Evolutionary conservation across 176 grass and related monocot genomes (phyloP), one percentile per base, ranked within the genome.

Genomic region (Raddia distichophylla): DNA sequence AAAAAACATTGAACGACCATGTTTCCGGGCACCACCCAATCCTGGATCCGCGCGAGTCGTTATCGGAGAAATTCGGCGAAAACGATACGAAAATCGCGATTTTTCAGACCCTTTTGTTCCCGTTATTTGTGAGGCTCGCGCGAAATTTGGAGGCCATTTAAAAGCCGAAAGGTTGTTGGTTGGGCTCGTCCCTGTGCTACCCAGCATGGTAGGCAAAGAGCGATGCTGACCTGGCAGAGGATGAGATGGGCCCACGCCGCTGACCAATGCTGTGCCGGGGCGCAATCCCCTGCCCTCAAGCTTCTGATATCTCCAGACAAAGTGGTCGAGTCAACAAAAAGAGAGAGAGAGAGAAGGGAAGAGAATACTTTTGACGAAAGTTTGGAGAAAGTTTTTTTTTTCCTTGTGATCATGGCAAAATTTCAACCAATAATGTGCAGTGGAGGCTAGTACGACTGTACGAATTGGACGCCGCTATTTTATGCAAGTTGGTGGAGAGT

Each of bases 151-250:
- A 61, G 40, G 12, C n/a, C 74, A 47, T 27, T 42, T 48, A 51
- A 15, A 55, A 15, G 46, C 46, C 46, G 46, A 40, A 40, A 40
- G 46, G 44, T 49, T 42, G 52, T 37, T 40, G 5, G 37, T 5
- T 40, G 37, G 37, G 53, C 44, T 22, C 42, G 54, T 43, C 33
- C 50, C 33, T 16, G 6, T 8, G 27, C 27, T 17, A 53, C 54
- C 42, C 5, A 33, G 8, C 64, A 15, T 33, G 62, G 76, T 57
- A 44, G 65, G 71, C 77, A 16, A 69, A 6, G 71, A 57, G 45
- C 19, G 82, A 20, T 15, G 72, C 83, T 89, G 78, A 89, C 65
- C 18, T 85, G 87, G 82, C 72, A 85, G 58, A 65, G 58, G 82
- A 89, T 89, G 82, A 71, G 77, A 59, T 85, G 78, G 53, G 2